Evolutionary conservation across 1,284 basidiomycete genomes (phyloP), one percentile per base, ranked within the genome.

Genomic region (Boletus subluridellus): DNA sequence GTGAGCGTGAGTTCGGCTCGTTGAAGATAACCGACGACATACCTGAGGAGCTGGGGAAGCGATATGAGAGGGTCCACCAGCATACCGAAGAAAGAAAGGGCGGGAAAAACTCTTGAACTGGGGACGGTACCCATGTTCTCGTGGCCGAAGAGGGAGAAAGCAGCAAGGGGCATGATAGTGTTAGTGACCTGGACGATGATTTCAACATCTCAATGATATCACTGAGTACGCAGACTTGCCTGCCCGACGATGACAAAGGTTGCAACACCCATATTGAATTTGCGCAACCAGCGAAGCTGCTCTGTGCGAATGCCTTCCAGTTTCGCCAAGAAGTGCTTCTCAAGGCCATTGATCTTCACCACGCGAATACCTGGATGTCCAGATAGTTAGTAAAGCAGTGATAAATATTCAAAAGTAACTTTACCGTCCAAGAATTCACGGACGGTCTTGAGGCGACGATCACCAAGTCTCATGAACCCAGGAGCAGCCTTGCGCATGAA

Each of bases 401-500:
- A 44, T 4, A 15, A 28, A 41, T 2, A 42, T 44, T 15, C 6
- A 32, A 14, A 21, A 38, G 32, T 21, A 41, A 3, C 2, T 17
- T 52, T 60, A 66, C 68, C 68, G 17, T 72, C 66, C 54, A 70
- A 54, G 21, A 72, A 52, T 47, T 70, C 69, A 42, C 70, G 68
- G 34, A 72, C 61, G 44, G 58, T 54, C 57, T 68, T 72, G 32
- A 70, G 66, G 28, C 69, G 70, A 21, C 55, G 59, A 35, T 70
- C 69, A 55, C 69, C 70, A 11, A 69, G 60, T 48, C 55, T 62
- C 67, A 72, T 62, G 54, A 70, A 72, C 56, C 57, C 54, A 12
- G 69, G 69, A 38, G 67, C 67, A 12, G 69, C 70, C 38, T 60
- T 71, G 55, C 67, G 67, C 70, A 70, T 72, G 58, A 70, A 69